A percentile compares a stretch with the other conserved stretches of the same genome.
Conservation (phyloP, 176 grass and related monocot genomes). For the Triticum urartu region DNA sequence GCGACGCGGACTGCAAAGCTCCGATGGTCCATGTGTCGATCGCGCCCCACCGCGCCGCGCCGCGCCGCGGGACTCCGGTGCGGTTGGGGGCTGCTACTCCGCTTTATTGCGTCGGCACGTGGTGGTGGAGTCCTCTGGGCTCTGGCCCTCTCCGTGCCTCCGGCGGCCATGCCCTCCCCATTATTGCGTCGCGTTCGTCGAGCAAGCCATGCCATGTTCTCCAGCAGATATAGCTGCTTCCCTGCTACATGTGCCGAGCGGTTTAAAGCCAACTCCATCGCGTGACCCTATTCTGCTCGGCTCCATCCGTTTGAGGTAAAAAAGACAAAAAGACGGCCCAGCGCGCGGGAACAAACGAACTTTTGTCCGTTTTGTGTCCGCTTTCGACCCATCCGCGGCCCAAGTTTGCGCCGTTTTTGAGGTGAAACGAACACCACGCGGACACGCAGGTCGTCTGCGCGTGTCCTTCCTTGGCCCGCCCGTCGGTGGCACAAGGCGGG, state of each 20-base stretch:
- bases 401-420: no score
- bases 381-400: no score
- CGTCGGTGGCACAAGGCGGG: no score
- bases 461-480: no score
- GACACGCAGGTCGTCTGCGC: no score
- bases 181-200: conserved; percentile 6
- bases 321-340: no score
- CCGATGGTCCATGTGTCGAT: not conserved
- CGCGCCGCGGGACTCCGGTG: not conserved
- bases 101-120: not conserved
- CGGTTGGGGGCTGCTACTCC: not conserved
- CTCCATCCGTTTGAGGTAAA: no score
- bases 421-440: no score
- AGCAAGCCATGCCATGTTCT: conserved; percentile 24
- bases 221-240: not conserved
- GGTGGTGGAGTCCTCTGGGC: not conserved
- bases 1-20: not conserved
- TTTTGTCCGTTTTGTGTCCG: no score
- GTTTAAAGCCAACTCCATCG: not conserved
- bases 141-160: not conserved
- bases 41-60: no score
- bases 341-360: no score
- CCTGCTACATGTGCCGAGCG: not conserved
- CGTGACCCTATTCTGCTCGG: no score
- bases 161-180: not conserved